phyloP scores from a whole-genome alignment of 768 basidiomycete species.

The Hypholoma sublateritium region DNA sequence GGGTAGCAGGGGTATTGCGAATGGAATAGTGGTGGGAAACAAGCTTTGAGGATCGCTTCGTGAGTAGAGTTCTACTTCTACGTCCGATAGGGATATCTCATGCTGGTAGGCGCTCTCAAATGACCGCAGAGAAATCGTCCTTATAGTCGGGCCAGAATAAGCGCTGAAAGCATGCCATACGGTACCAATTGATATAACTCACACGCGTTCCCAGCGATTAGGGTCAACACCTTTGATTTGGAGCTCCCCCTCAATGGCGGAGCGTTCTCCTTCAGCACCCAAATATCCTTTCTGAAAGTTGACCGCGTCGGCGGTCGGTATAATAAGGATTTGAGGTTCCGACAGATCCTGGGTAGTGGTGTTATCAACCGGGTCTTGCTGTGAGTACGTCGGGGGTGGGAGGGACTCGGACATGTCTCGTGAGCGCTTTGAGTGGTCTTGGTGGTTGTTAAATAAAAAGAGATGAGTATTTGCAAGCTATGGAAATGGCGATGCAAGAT shows the following conservation, averaged over 20 bases:
- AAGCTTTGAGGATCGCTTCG: slow-evolving; percentile 33
- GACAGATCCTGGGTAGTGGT: slow-evolving; percentile 21
- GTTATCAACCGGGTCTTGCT: slow-evolving; percentile 35
- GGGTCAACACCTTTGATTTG: slow-evolving; percentile 73
- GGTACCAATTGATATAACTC: slow-evolving; percentile 33
- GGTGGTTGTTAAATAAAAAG: slow-evolving; percentile 7
- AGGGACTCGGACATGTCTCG: slow-evolving; percentile 36
- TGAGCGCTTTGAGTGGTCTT: background rate
- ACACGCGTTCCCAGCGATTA: slow-evolving; percentile 68
- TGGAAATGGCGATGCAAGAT: background rate
- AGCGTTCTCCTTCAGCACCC: slow-evolving; percentile 79
- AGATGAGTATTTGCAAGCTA: too few species aligned
- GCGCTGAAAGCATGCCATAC: slow-evolving; percentile 8
- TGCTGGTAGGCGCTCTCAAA: slow-evolving; percentile 61
- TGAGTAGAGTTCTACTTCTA: slow-evolving; percentile 57
- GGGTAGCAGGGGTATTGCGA: slow-evolving; percentile 73
- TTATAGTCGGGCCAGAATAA: slow-evolving; percentile 26
- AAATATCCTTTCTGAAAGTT: slow-evolving; percentile 87
- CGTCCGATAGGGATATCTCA: slow-evolving; percentile 65
- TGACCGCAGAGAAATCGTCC: slow-evolving; percentile 65
- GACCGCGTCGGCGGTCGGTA: slow-evolving; percentile 66
- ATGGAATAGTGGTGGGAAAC: slow-evolving; percentile 69
- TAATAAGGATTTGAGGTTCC: slow-evolving; percentile 69
- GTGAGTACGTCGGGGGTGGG: slow-evolving; percentile 65
- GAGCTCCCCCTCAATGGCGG: slow-evolving; percentile 84